phyloP scores from a whole-genome alignment of 2,329 filamentous ascomycete species.

The Ophiostoma ulmi region DNA sequence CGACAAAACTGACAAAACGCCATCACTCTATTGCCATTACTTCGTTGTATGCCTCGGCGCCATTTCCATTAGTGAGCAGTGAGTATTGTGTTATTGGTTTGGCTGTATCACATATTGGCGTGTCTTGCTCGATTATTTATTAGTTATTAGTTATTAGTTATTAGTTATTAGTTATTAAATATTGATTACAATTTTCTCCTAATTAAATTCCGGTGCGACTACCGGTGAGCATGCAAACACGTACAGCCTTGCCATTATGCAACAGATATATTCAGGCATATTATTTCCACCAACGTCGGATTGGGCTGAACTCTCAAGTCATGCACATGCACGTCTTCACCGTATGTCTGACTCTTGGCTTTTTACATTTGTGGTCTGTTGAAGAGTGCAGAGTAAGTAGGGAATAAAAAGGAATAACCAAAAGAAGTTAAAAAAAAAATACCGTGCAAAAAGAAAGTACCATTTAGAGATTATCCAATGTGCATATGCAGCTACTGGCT shows the following conservation, averaged over 20 bases:
- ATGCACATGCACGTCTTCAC: not conserved
- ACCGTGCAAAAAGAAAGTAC: not conserved
- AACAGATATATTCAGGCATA: not conserved
- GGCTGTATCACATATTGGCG: not conserved
- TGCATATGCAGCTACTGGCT: not conserved
- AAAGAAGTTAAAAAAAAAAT: not conserved
- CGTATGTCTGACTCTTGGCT: conserved; percentile 12
- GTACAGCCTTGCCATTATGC: not conserved
- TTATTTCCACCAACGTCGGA: not conserved
- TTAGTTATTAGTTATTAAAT: no score
- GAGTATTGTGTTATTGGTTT: not conserved
- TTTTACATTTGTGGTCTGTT: not conserved
- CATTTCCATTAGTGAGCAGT: not conserved
- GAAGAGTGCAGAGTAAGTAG: not conserved
- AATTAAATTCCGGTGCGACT: not conserved
- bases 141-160: not conserved
- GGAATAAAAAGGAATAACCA: not conserved
- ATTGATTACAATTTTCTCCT: no score
- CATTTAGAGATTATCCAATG: not conserved
- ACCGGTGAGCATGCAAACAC: not conserved
- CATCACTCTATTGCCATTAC: not conserved
- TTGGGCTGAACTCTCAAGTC: not conserved
- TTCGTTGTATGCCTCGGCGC: not conserved
- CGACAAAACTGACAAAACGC: no score
- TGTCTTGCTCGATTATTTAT: not conserved